phyloP scores from a whole-genome alignment of 371 early-diverging fungal species.

The Basidiobolus meristosporus region DNA sequence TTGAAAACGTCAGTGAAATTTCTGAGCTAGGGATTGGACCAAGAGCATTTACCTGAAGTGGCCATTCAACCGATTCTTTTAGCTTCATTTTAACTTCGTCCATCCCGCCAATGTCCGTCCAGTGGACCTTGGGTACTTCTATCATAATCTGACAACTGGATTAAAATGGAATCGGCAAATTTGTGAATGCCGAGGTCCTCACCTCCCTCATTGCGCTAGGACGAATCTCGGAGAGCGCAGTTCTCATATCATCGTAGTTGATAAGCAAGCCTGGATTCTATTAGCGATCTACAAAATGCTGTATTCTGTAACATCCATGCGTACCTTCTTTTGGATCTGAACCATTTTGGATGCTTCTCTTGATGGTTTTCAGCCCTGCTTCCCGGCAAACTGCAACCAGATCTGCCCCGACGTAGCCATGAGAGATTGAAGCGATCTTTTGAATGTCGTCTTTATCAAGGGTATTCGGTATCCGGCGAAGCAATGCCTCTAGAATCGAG shows the following conservation, averaged over 20 bases:
- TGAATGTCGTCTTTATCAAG: constrained; percentile 31
- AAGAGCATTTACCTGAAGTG: constrained; percentile 42
- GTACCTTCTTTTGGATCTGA: constrained; percentile 3
- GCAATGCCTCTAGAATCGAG: constrained; percentile 56
- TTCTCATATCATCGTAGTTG: constrained; percentile 19
- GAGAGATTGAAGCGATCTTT: constrained; percentile 40
- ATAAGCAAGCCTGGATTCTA: constrained; percentile 9
- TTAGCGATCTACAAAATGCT: no score
- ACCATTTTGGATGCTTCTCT: constrained; percentile 16
- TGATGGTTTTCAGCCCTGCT: constrained; percentile 70
- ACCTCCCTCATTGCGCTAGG: constrained; percentile 97
- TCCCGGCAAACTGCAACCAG: constrained; percentile 71
- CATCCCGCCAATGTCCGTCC: constrained; percentile 97
- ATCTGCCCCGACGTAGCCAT: constrained; percentile 98
- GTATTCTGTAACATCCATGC: no score
- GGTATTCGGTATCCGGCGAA: constrained; percentile 44
- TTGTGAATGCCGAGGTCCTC: not conserved
- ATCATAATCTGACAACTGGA: constrained; percentile 32
- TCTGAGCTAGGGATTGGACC: not conserved
- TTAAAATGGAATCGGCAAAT: not conserved
- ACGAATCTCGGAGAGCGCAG: constrained; percentile 32
- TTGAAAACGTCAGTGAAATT: not conserved
- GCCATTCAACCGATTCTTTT: constrained; percentile 97
- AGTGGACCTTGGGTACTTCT: constrained; percentile 88
- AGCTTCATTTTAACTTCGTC: constrained; percentile 83